Evolutionary conservation across 2,329 filamentous ascomycete species (phyloP).

Genomic region (Trichoderma sp.): DNA sequence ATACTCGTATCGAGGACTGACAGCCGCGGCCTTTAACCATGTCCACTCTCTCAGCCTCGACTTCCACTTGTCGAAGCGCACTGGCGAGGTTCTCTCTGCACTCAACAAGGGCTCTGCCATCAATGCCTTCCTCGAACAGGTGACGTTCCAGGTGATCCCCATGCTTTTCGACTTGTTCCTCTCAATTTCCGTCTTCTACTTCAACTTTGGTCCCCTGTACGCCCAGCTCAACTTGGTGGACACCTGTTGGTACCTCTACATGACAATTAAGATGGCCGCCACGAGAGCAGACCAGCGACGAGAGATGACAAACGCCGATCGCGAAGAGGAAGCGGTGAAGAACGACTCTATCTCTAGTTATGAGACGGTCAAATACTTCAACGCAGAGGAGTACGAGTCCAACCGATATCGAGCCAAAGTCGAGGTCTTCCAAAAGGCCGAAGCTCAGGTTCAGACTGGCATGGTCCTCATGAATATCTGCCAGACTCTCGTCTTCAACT

Average conservation of each 20-base stretch:
- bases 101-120: constrained; percentile 95
- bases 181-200: constrained; percentile 76
- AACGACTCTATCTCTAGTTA: constrained; percentile 99
- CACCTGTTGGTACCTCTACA: constrained; percentile 93
- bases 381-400: constrained; percentile 78
- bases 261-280: constrained; percentile 93
- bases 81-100: constrained; percentile 91
- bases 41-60: constrained; percentile 93
- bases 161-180: constrained; percentile 90
- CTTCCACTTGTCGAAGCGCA: constrained; percentile 95
- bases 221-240: constrained; percentile 85
- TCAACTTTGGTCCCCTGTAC: constrained; percentile 63
- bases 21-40: constrained; percentile 94
- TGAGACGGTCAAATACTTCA: constrained; percentile 91
- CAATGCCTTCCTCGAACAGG: constrained; percentile 93
- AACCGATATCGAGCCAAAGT: constrained; percentile 69
- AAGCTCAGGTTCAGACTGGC: constrained; percentile 73
- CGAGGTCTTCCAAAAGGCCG: constrained; percentile 66
- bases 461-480: constrained; percentile 78
- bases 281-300: constrained; percentile 87
- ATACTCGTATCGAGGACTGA: constrained; percentile 92
- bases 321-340: constrained; percentile 95
- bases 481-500: constrained; percentile 76
- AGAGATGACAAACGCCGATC: constrained; percentile 90
- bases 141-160: constrained; percentile 92